phyloP scores from a whole-genome alignment of 768 basidiomycete genomes.

The Boletus barrowsii region DNA sequence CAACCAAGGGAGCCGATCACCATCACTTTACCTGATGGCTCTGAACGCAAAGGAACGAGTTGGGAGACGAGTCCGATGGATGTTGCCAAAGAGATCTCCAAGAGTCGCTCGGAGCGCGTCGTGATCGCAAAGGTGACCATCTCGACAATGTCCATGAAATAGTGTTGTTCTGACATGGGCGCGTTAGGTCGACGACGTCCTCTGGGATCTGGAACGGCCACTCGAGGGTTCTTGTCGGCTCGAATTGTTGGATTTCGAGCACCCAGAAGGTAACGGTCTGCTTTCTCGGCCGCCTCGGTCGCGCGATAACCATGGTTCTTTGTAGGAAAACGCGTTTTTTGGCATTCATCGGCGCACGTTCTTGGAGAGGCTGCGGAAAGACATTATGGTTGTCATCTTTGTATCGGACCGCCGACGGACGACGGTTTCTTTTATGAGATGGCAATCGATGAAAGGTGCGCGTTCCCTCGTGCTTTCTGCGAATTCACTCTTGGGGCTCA shows the following conservation, averaged over 20 bases:
- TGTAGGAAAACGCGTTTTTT: conserved; percentile 92
- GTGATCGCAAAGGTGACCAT: conserved; percentile 84
- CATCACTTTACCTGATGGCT: conserved; percentile 85
- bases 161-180: neutral
- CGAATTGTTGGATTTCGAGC: conserved; percentile 88
- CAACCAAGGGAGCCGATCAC: conserved; percentile 83
- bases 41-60: conserved; percentile 75
- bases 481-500: neutral
- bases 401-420: conserved; percentile 94
- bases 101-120: conserved; percentile 80
- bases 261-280: conserved; percentile 61
- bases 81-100: conserved; percentile 83
- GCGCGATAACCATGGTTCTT: no score
- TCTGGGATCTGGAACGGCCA: conserved; percentile 96
- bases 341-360: conserved; percentile 99
- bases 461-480: neutral
- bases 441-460: conserved; percentile 77
- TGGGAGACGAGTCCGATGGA: conserved; percentile 96
- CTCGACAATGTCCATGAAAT: neutral
- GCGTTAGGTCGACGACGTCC: conserved; percentile 64
- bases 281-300: neutral
- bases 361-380: conserved; percentile 95
- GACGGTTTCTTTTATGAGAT: conserved; percentile 99
- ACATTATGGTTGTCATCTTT: conserved; percentile 95
- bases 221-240: conserved; percentile 82